Evolutionary conservation across 495 filamentous ascomycete genomes (phyloP), one percentile per base, ranked within the genome.

Genomic region (Evansstolkia leycettana): DNA sequence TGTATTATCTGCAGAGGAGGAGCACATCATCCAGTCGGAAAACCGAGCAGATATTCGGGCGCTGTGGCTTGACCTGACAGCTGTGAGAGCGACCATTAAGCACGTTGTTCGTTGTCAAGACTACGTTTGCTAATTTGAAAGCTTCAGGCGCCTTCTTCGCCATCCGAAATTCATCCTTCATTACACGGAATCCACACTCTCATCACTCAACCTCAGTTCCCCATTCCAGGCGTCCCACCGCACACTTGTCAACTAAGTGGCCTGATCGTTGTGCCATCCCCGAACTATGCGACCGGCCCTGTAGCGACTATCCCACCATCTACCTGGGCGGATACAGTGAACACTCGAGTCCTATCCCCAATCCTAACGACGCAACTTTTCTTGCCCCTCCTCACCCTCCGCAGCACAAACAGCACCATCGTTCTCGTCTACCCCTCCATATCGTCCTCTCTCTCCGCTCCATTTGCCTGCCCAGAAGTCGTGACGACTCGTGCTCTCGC

Each of bases 281-380:
- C 56, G 13, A 67, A 79, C 18, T 73, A 76, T 41, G 78, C 79
- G 8, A 72, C 78, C 27, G 78, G 80, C 2, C 80, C 83, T 1
- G 77, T 94, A 27, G 84, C 84, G 37, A 87, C 81, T 3, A 76
- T 94, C 38, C 74, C 85, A 7, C 73, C 82, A 0, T 81, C 80
- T 13, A 70, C 73, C 41, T 94, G 89, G 72, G 81, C 82, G 36
- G 86, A 96, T 50, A 78, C 81, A 10, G 69, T 96, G 45, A 94
- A 94, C 62, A 83, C 82, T 4, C 84, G 88, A 36, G 69, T 96
- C n/a, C 72, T 96, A 18, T 78, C 82, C n/a, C 88, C 92, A 3
- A 81, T 96, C 41, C 69, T 93, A 37, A 84, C 80, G 0, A 69
- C 84, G 8, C 86, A 94, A 52, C 70, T 80, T 16, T 94, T 96